Conservation (phyloP, 306 rosid genomes). For the Parietaria judaica region DNA sequence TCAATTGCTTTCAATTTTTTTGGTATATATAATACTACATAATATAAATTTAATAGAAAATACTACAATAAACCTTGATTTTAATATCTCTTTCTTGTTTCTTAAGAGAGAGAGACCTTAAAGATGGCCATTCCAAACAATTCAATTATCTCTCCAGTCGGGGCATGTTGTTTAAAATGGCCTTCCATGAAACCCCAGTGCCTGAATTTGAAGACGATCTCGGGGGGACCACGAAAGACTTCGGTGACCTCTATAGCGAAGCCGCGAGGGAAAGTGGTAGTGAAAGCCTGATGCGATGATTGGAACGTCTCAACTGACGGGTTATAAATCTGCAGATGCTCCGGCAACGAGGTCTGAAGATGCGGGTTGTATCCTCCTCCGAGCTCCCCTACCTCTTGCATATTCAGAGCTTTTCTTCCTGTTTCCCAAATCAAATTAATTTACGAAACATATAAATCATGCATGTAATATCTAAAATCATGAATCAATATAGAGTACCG, state of each 20-base stretch:
- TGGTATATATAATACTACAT: too few species aligned
- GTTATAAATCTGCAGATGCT: conserved; percentile 43
- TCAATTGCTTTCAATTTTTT: too few species aligned
- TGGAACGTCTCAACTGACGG: conserved; percentile 56
- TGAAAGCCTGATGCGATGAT: conserved; percentile 53
- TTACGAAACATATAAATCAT: too few species aligned
- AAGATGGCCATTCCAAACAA: conserved; percentile 56
- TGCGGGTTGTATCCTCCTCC: conserved; percentile 49
- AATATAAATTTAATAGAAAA: too few species aligned
- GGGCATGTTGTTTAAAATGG: conserved; percentile 51
- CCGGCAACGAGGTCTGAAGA: conserved; percentile 46
- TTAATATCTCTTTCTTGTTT: too few species aligned
- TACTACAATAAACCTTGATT: too few species aligned
- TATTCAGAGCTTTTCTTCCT: conserved; percentile 58
- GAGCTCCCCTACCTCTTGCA: conserved; percentile 41
- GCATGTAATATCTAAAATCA: too few species aligned
- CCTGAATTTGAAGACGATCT: conserved; percentile 59
- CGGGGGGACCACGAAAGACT: conserved; percentile 59
- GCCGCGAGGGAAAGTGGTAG: conserved; percentile 64
- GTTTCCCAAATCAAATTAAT: background rate
- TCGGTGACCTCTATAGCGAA: conserved; percentile 72
- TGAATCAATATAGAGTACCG: conserved; percentile 21
- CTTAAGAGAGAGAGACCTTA: conserved; percentile 27
- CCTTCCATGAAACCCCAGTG: conserved; percentile 89
- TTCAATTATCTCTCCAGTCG: conserved; percentile 44